These are phyloP conservation scores for Eucalyptus marginata DNA, from an alignment of 345 rosid species.

Conservation along the genomic window DNA sequence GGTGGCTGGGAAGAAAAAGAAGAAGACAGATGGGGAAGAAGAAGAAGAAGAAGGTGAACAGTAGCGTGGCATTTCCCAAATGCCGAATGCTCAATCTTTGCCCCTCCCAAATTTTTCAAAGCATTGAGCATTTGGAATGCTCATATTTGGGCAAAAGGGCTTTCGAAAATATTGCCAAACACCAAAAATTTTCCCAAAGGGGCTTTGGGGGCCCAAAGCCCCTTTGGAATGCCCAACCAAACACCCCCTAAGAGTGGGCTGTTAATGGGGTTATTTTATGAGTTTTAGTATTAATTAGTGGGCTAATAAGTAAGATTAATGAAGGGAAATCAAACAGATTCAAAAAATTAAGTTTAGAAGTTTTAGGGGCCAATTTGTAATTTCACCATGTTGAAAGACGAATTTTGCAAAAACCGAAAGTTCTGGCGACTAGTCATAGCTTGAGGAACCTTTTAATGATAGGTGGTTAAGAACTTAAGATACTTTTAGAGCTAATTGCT, in stretches of 20 bases:
- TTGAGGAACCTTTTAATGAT: not conserved
- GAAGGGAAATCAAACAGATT: not conserved
- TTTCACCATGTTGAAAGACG: accelerated
- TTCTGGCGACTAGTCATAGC: not conserved
- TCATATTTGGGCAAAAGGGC: too few relatives aligned
- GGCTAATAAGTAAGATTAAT: not conserved
- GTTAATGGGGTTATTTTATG: not conserved
- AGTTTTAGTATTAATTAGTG: not conserved
- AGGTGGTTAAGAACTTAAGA: accelerated
- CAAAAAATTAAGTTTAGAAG: not conserved
- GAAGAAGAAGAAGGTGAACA: too few relatives aligned
- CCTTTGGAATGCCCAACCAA: too few relatives aligned
- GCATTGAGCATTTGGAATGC: too few relatives aligned
- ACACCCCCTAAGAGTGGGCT: not conserved
- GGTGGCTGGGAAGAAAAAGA: too few relatives aligned
- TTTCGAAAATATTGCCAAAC: too few relatives aligned
- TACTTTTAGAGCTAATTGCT: not conserved
- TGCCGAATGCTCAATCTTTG: too few relatives aligned
- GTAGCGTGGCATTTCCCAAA: too few relatives aligned
- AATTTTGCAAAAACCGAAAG: not conserved
- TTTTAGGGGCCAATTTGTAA: not conserved
- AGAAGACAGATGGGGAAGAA: too few relatives aligned
- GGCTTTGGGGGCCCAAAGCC: too few relatives aligned
- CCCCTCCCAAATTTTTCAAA: too few relatives aligned
- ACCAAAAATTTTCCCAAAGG: too few relatives aligned